phyloP scores from a whole-genome alignment of 2,329 filamentous ascomycete species.

The Canariomyces notabilis region DNA sequence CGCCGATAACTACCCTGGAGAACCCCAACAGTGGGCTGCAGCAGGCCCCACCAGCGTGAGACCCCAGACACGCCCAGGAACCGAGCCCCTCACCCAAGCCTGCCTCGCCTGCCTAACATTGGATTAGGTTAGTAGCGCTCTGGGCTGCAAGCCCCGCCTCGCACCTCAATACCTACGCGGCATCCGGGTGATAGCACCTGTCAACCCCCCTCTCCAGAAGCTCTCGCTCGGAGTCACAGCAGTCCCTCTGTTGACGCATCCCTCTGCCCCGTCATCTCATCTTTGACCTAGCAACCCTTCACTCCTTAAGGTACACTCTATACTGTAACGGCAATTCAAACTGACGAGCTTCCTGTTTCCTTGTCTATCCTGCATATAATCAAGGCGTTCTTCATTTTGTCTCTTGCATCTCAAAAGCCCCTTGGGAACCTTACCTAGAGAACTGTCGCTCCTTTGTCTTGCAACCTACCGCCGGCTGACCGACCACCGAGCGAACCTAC shows the following conservation, averaged over 20 bases:
- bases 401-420: conserved; percentile 4
- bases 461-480: conserved; percentile 3
- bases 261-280: not conserved
- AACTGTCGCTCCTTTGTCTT: conserved; percentile 23
- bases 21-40: conserved; percentile 8
- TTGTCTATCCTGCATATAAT: conserved; percentile 13
- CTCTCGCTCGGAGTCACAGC: conserved; percentile 18
- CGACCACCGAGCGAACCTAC: conserved; percentile 1
- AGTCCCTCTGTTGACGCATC: conserved; percentile 6
- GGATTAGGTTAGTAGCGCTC: too few species aligned
- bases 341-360: conserved; percentile 8
- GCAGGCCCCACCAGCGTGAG: conserved; percentile 11
- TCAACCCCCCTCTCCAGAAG: conserved; percentile 9
- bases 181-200: conserved; percentile 9
- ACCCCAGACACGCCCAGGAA: conserved; percentile 14
- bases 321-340: conserved; percentile 1
- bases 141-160: conserved; percentile 20
- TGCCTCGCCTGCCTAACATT: conserved; percentile 11
- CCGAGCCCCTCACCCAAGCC: conserved; percentile 12
- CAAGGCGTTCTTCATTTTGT: conserved; percentile 13
- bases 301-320: conserved; percentile 5
- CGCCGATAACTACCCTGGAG: too few species aligned
- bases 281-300: conserved; percentile 3
- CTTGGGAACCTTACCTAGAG: conserved; percentile 9
- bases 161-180: too few species aligned